phyloP scores from a whole-genome alignment of 805 yeast genomes.

The Candida ponderosae region DNA sequence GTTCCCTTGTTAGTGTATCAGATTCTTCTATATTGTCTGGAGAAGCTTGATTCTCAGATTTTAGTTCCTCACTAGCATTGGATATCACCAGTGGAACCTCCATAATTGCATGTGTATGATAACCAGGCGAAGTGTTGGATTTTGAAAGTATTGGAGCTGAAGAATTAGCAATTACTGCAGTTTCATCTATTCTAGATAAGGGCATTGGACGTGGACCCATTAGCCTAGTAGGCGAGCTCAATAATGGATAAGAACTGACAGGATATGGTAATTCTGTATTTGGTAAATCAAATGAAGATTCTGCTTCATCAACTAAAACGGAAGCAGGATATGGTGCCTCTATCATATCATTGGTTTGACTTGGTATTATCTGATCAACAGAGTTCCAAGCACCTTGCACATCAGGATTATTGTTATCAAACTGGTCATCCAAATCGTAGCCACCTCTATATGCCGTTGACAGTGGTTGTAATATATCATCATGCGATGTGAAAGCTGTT shows the following conservation, averaged over 20 bases:
- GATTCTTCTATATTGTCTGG: too few relatives aligned
- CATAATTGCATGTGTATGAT: too few relatives aligned
- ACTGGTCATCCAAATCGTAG: conserved; percentile 4
- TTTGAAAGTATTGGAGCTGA: too few relatives aligned
- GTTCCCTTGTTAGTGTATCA: conserved; percentile 14
- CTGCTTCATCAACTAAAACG: neutral
- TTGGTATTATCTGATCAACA: too few relatives aligned
- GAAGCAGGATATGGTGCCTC: conserved; percentile 15
- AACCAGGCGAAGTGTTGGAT: too few relatives aligned
- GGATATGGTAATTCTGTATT: neutral
- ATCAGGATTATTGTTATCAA: too few relatives aligned
- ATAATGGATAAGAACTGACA: neutral
- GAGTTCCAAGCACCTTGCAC: too few relatives aligned
- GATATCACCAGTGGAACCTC: neutral
- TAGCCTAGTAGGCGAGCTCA: conserved; percentile 1
- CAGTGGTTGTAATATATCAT: conserved; percentile 11
- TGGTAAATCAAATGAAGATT: neutral
- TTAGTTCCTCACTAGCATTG: too few relatives aligned
- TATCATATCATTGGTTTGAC: neutral
- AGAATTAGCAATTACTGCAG: too few relatives aligned
- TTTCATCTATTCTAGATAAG: neutral
- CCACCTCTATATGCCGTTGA: conserved; percentile 14
- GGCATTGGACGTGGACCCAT: conserved; percentile 23
- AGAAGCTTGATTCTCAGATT: too few relatives aligned
- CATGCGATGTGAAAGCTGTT: conserved; percentile 2